Evolutionary conservation across 108 stramenopile genomes (phyloP).

Genomic region (Cylindrotheca fusiformis): DNA sequence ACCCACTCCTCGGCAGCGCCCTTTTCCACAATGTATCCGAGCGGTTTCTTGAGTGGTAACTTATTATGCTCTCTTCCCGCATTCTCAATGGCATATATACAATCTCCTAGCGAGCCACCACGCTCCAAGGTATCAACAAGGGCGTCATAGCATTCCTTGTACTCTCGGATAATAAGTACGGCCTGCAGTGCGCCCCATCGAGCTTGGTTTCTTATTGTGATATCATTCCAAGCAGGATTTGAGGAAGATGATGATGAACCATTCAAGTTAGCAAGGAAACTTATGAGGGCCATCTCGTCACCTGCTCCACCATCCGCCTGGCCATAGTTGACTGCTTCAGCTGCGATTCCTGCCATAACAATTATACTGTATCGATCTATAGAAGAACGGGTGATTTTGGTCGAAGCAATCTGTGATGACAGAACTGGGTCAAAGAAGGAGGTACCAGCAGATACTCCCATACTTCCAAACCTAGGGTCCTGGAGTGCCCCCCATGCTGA

Average conservation of each 20-base stretch:
- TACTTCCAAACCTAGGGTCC: constrained; percentile 69
- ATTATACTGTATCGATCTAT: constrained; percentile 91
- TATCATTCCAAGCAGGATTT: constrained; percentile 48
- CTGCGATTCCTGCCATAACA: constrained; percentile 94
- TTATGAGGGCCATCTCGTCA: constrained; percentile 87
- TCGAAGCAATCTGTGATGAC: constrained; percentile 58
- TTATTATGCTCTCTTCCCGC: constrained; percentile 54
- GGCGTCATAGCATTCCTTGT: constrained; percentile 80
- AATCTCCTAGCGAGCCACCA: constrained; percentile 73
- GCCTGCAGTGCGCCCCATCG: constrained; percentile 84
- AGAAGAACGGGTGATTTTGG: constrained; percentile 61
- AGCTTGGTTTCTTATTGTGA: constrained; percentile 78
- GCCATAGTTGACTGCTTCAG: constrained; percentile 83
- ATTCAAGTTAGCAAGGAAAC: constrained; percentile 28
- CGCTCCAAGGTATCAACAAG: constrained; percentile 79
- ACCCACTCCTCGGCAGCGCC: constrained; percentile 53
- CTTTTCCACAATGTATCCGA: constrained; percentile 62
- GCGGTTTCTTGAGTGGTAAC: constrained; percentile 46
- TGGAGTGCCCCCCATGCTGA: constrained; percentile 78
- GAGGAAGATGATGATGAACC: constrained; percentile 16
- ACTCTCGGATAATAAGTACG: constrained; percentile 68
- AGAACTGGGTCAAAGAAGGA: constrained; percentile 86
- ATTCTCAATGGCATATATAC: constrained; percentile 85
- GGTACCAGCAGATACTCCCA: constrained; percentile 80
- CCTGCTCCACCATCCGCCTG: constrained; percentile 89